phyloP scores from a whole-genome alignment of 1,284 basidiomycete genomes.

The Ceratobasidium sp. region DNA sequence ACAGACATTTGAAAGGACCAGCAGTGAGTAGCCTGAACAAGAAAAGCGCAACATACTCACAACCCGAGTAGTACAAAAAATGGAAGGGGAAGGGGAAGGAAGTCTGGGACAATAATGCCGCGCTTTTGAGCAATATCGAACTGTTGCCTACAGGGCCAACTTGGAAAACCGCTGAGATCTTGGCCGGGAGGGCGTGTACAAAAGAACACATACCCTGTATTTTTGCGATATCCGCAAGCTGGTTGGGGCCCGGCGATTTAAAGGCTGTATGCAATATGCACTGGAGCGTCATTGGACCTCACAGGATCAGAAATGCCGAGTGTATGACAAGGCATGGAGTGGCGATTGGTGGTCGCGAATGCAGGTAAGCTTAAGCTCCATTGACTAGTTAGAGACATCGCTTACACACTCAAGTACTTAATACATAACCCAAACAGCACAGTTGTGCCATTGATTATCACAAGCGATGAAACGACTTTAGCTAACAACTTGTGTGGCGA shows the following conservation, averaged over 20 bases:
- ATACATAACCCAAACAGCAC: conserved; percentile 4
- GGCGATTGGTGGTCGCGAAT: conserved; percentile 26
- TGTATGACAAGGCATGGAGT: conserved; percentile 29
- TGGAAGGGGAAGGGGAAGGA: conserved; percentile 30
- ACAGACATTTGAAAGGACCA: conserved; percentile 17
- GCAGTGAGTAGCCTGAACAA: not conserved
- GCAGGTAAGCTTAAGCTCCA: not conserved
- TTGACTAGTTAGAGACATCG: too few relatives aligned
- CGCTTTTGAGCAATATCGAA: conserved; percentile 8
- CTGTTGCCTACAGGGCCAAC: conserved; percentile 8
- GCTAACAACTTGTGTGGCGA: not conserved
- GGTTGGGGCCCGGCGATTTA: conserved; percentile 1
- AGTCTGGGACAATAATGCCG: conserved; percentile 13
- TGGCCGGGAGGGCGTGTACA: not conserved
- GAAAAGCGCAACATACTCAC: not conserved
- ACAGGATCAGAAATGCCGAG: not conserved
- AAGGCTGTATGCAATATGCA: not conserved
- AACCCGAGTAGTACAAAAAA: not conserved
- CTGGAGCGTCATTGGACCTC: conserved; percentile 19
- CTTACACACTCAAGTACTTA: not conserved
- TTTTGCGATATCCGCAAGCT: conserved; percentile 7
- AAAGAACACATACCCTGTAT: not conserved
- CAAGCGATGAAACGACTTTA: not conserved
- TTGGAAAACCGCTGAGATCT: conserved; percentile 5
- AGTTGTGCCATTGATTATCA: conserved; percentile 5